phyloP scores from a whole-genome alignment of 305 asterid species.

The Solanum hybrid region DNA sequence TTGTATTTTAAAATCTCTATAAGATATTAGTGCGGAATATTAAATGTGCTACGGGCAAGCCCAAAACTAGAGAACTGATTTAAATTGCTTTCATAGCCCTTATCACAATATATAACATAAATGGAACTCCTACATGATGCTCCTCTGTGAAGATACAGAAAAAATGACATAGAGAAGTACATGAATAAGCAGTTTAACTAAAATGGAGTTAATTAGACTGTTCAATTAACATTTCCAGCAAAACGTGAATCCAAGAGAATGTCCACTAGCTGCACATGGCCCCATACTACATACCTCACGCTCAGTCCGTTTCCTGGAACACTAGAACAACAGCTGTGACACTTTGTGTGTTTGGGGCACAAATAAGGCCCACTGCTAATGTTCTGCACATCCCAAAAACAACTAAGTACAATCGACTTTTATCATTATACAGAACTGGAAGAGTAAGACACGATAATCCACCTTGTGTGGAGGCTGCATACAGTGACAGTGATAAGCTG shows the following conservation, averaged over 20 bases:
- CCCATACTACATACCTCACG: constrained; percentile 53
- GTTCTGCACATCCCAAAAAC: constrained; percentile 47
- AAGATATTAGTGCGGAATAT: background rate
- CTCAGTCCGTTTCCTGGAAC: constrained; percentile 96
- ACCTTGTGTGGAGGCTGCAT: constrained; percentile 78
- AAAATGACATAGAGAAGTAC: background rate
- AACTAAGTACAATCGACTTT: background rate
- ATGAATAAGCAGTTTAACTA: background rate
- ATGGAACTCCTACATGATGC: background rate
- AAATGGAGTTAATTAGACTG: background rate
- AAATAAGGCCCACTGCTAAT: constrained; percentile 87
- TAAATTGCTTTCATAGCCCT: background rate
- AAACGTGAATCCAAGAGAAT: background rate
- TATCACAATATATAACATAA: background rate
- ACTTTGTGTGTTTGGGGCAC: constrained; percentile 90
- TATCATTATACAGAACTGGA: background rate
- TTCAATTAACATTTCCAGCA: background rate
- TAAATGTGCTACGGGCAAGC: background rate
- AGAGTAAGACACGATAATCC: constrained; percentile 4
- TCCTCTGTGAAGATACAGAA: background rate
- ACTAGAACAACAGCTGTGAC: constrained; percentile 89
- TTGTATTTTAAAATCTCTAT: background rate
- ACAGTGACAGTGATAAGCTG: constrained; percentile 89
- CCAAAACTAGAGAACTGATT: background rate
- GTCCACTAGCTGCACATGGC: background rate